These are phyloP conservation scores for Saccharomycopsis oosterbeekiorum DNA, from an alignment of 805 yeast genomes.

Conservation along the genomic window DNA sequence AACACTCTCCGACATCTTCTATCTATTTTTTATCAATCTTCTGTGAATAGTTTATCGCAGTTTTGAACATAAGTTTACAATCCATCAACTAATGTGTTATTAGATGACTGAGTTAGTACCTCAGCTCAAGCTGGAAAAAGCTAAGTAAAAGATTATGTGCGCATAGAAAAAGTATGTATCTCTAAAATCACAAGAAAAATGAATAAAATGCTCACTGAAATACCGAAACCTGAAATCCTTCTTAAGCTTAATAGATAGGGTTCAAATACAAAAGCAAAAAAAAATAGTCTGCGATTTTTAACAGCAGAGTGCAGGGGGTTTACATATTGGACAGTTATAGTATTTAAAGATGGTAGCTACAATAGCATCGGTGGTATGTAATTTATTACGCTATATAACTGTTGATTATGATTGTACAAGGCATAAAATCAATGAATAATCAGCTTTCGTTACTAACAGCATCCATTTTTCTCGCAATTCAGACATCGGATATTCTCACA, in stretches of 20 bases:
- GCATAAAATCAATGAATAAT: neutral
- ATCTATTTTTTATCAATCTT: too few species aligned
- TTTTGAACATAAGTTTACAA: too few species aligned
- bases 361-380: neutral
- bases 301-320: too few species aligned
- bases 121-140: neutral
- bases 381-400: neutral
- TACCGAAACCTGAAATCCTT: neutral
- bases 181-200: neutral
- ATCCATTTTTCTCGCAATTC: neutral
- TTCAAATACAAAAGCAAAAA: neutral
- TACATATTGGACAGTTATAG: neutral
- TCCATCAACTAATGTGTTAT: neutral
- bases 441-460: neutral
- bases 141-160: neutral
- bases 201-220: neutral
- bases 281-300: too few species aligned
- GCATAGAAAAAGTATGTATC: neutral
- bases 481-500: conserved; percentile 20
- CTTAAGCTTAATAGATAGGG: neutral
- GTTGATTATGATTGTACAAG: neutral
- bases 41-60: too few species aligned
- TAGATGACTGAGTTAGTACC: neutral
- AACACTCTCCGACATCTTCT: too few species aligned
- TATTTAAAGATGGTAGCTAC: neutral